Conservation (phyloP, 148 eudicot species). For the Hydrangea macrophylla region DNA sequence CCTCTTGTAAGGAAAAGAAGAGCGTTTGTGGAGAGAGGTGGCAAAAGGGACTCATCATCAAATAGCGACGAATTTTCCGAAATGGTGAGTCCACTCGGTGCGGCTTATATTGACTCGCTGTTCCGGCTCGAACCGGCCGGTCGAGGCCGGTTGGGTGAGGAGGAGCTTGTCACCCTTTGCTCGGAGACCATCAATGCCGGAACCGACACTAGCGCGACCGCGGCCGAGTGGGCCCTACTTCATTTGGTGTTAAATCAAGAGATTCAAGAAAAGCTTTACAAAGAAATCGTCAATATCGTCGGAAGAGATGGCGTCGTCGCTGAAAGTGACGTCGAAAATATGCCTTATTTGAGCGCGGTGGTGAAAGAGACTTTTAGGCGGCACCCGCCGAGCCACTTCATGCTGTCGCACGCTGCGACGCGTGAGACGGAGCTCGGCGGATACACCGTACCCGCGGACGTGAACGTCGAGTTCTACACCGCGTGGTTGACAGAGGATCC, state of each 20-base stretch:
- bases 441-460: conserved; percentile 68
- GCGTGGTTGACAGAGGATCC: conserved; percentile 91
- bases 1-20: conserved; percentile 62
- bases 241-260: conserved; percentile 74
- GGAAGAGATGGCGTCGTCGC: conserved; percentile 44
- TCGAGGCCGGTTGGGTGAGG: conserved; percentile 52
- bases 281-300: conserved; percentile 53
- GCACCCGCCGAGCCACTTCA: conserved; percentile 93
- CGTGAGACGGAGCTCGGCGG: conserved; percentile 66
- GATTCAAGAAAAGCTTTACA: conserved; percentile 68
- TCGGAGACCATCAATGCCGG: conserved; percentile 92
- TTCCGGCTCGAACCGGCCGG: conserved; percentile 45
- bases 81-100: conserved; percentile 91
- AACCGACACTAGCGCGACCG: conserved; percentile 85
- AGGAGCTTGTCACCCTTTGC: conserved; percentile 69
- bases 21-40: conserved; percentile 53
- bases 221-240: conserved; percentile 82
- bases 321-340: conserved; percentile 61
- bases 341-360: conserved; percentile 68
- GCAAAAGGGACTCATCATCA: too few species aligned
- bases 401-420: conserved; percentile 68
- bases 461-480: conserved; percentile 81
- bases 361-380: conserved; percentile 83
- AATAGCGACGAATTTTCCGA: conserved; percentile 28
- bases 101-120: conserved; percentile 84